Base-by-base conservation (phyloP, 2,329 filamentous ascomycete genomes). In the Penicillium sp. region DNA sequence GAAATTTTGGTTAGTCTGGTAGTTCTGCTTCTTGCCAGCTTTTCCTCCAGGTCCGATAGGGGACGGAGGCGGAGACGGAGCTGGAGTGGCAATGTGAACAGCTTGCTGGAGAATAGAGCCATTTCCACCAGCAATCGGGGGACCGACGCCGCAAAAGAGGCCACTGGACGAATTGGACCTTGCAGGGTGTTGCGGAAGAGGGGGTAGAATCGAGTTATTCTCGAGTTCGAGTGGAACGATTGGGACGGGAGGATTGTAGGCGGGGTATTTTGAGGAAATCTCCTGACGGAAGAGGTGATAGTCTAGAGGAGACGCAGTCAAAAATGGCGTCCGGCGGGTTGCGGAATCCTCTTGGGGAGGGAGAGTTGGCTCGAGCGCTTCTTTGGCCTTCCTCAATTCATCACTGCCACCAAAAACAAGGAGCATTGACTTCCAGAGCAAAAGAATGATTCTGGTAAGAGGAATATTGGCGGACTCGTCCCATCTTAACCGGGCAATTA, bases 1-100 rank as follows among this genome's bases (percentile, higher is more conserved):
- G 59, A 99, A 97, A 67, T 96, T 94, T 64, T 99, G 94, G 66
- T 99, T 99, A 0, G 94, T 99, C 70, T 99, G 94, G 65, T 99
- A 99, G 62, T 97, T 99, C 66, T 99, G 94, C 69, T 99, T 99
- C 78, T 99, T 99, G 0, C 88, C 92, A 46, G 89, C 90, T 70
- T 97, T 99, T 0, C 91, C 91, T 24, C 91, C 83, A 3, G 83
- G 81, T 1, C 83, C 92, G 30, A 87, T 87, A 9, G 94, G 94
- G 1, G 92, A 96, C 1, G 94, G 94, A 0, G 94, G 94, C 22
- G 94, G 94, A 0, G 94, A 99, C 1, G 94, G 94, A 0, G 92
- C 92, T 0, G 94, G 94, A 1, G 94, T 99, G n/a, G 94, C 94
- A 62, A 99, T 99, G 70, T 99, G 94, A 5, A 99, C 92, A 5